A percentile compares a stretch with the other conserved stretches of the same genome.
These are phyloP conservation scores for Pisolithus tinctorius DNA, from an alignment of 768 basidiomycete species.

Conservation along the genomic window DNA sequence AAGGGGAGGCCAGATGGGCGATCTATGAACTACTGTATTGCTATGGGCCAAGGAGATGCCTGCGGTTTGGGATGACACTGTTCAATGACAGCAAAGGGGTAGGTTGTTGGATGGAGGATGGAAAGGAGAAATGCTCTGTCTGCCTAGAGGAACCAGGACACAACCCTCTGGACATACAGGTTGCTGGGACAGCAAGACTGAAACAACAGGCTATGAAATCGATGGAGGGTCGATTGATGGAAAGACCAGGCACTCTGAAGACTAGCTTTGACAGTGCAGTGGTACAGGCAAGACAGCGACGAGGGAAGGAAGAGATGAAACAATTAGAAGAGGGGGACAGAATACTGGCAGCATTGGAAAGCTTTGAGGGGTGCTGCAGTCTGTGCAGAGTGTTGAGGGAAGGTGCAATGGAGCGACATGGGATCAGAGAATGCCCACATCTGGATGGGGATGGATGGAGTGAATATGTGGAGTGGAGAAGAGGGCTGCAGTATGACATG, in stretches of 20 bases:
- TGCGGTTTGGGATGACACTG: neutral
- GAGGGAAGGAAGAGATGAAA: too few species aligned
- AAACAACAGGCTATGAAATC: neutral
- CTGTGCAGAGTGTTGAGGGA: neutral
- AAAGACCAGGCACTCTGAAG: too few species aligned
- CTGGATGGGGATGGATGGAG: neutral
- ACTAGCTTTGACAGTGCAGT: too few species aligned
- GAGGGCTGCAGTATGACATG: neutral
- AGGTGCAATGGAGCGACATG: neutral
- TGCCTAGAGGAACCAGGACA: neutral
- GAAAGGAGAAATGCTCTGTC: neutral
- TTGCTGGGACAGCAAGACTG: neutral
- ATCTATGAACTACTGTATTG: neutral
- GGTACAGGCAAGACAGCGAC: too few species aligned
- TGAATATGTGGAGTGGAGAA: constrained; percentile 1
- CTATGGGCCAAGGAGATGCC: neutral
- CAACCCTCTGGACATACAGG: neutral
- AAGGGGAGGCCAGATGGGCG: neutral
- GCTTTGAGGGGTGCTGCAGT: too few species aligned
- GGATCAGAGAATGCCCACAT: neutral
- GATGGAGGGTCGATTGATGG: too few species aligned
- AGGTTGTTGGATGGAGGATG: neutral
- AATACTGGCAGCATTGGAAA: too few species aligned
- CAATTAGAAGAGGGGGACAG: too few species aligned
- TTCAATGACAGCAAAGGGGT: neutral